These are phyloP conservation scores for Chenopodium berlandieri DNA, from an alignment of 148 eudicot species.

Conservation along the genomic window DNA sequence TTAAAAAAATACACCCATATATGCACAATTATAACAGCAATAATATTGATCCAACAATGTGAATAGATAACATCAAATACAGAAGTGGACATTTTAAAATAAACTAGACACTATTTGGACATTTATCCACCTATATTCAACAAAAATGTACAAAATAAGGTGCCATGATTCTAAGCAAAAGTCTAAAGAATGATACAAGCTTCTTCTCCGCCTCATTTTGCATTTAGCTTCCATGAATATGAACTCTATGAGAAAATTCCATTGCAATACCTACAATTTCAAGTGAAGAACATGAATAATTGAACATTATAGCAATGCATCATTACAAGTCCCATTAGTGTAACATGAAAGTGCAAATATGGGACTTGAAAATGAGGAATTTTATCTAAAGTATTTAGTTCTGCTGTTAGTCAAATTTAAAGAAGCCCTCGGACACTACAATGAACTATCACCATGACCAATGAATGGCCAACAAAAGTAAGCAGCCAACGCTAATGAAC, in stretches of 20 bases:
- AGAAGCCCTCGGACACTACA: too few species aligned
- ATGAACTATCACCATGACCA: neutral
- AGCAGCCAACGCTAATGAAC: too few species aligned
- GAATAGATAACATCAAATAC: too few species aligned
- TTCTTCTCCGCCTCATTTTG: neutral
- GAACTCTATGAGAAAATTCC: conserved; percentile 10
- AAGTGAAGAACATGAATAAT: neutral
- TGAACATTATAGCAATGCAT: neutral
- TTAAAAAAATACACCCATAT: too few species aligned
- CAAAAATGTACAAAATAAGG: neutral
- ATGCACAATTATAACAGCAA: too few species aligned
- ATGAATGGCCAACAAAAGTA: neutral
- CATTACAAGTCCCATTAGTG: neutral
- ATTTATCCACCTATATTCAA: neutral
- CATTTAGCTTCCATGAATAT: neutral
- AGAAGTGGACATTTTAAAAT: too few species aligned
- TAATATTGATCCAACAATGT: too few species aligned
- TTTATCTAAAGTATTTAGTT: too few species aligned
- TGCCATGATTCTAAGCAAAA: neutral
- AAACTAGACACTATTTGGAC: neutral
- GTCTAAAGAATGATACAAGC: neutral
- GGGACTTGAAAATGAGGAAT: neutral
- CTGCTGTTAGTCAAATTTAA: neutral
- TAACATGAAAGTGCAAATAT: neutral
- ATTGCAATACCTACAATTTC: conserved; percentile 9